Conservation (phyloP, 176 grass and related monocot species). For the Cenchrus fungigraminus region DNA sequence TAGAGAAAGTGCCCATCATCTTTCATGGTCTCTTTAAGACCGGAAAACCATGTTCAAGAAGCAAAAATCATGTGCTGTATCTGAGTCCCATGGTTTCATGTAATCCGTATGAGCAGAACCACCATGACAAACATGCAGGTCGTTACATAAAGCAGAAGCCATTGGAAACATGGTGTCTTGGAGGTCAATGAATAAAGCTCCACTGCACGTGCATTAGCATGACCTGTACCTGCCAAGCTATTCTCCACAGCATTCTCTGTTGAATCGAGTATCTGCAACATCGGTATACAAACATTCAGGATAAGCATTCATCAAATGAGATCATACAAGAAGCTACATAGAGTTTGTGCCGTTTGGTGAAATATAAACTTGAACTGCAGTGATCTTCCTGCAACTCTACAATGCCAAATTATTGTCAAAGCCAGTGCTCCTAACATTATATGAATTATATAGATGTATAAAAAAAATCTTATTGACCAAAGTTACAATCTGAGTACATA, state of each 20-base stretch:
- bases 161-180: conserved; percentile 63
- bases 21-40: not conserved
- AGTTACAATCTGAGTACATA: not conserved
- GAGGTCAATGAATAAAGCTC: conserved; percentile 46
- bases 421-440: not conserved
- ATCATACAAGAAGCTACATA: not conserved
- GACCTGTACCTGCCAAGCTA: conserved; percentile 56
- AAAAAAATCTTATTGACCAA: too few species aligned
- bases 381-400: not conserved
- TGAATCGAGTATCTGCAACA: conserved; percentile 62
- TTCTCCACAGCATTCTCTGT: conserved; percentile 58
- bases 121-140: conserved; percentile 76
- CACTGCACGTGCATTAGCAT: conserved; percentile 46
- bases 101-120: conserved; percentile 64
- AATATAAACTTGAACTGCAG: not conserved
- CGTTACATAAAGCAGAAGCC: conserved; percentile 63
- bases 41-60: not conserved
- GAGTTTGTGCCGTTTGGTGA: not conserved
- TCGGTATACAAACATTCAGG: not conserved
- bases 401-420: not conserved
- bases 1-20: not conserved
- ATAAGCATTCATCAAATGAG: not conserved
- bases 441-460: not conserved
- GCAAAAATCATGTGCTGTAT: not conserved
- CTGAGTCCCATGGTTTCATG: conserved; percentile 13